These are phyloP conservation scores for Ophiostoma sp. DNA, from an alignment of 2,329 filamentous ascomycete species.

Conservation along the genomic window DNA sequence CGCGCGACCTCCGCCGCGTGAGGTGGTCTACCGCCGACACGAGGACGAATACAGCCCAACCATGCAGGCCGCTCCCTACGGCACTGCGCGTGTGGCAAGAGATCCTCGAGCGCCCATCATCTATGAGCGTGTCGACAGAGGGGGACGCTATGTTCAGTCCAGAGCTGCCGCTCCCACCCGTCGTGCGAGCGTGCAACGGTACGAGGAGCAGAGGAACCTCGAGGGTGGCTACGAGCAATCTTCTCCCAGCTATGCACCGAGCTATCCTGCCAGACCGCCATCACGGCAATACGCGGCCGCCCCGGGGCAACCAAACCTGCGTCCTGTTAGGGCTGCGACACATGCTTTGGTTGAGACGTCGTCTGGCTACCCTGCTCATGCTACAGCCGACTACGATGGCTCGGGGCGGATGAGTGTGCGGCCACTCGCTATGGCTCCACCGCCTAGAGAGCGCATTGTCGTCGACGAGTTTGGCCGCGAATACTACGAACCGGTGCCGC, in stretches of 20 bases:
- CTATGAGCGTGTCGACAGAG: conserved; percentile 39
- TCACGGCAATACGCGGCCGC: not conserved
- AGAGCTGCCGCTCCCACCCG: not conserved
- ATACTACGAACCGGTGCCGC: conserved; percentile 60
- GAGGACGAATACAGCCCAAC: conserved; percentile 20
- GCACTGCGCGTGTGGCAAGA: conserved; percentile 16
- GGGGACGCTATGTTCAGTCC: conserved; percentile 32
- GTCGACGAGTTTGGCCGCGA: conserved; percentile 82
- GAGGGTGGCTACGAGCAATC: conserved; percentile 36
- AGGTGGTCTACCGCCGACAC: conserved; percentile 21
- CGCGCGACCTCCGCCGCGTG: conserved; percentile 36
- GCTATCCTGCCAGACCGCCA: conserved; percentile 32
- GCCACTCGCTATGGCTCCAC: conserved; percentile 48
- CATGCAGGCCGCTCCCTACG: conserved; percentile 28
- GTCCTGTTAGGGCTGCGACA: conserved; percentile 41
- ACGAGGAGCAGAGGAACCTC: conserved; percentile 27
- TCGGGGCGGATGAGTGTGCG: conserved; percentile 49
- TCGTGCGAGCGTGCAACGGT: conserved; percentile 27
- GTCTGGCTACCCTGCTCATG: conserved; percentile 11
- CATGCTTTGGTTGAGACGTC: conserved; percentile 43
- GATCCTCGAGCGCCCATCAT: conserved; percentile 38
- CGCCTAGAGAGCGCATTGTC: conserved; percentile 63
- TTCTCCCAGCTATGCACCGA: conserved; percentile 36
- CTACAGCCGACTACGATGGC: conserved; percentile 36
- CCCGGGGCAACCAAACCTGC: not conserved